Base-by-base conservation (phyloP, 352 stramenopile species). In the Globisporangium cylindrosporum region DNA sequence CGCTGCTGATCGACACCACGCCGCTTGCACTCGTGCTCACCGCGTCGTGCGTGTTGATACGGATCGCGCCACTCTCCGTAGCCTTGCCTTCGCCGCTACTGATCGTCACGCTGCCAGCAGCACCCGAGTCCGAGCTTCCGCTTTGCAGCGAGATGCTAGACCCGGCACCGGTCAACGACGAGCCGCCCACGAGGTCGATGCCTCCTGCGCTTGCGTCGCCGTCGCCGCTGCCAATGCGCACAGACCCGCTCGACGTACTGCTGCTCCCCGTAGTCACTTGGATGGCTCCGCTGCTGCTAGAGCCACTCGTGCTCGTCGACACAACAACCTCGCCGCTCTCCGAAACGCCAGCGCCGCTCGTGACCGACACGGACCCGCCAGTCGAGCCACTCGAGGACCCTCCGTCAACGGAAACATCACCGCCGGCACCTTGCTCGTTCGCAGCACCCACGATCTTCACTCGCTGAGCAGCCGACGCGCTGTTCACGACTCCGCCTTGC, bases 331-430 rank as follows among this genome's bases (percentile, higher is more conserved):
- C 9, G 41, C 59, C 59, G 59, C 59, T 29, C 59, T 46, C 43
- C 9, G 59, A 43, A 29, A 43, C 41, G 43, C 24, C 43, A 32
- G 24, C 2, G 15, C 59, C 38, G 12, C 62, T 67, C 62, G n/a
- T 36, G n/a, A 57, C 62, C 9, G 58, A 67, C 22, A 67, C 27
- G 48, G 68, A 63, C 46, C 63, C 41, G 57, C 38, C 46, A 12
- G 69, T 49, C 27, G 65, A 70, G 9, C 14, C 14, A 46, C 38
- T 65, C 1, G 66, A 78, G 20, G 38, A 36, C 12, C 71, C 69
- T 59, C 64, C 73, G 48, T 69, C 34, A 32, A 78, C 65, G n/a
- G 67, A 78, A 8, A 81, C 62, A 41, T 64, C 70, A 49, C 74
- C 74, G 55, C 24, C 32, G 32, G 32, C 32, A 38, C 32, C 32